Evolutionary conservation across 2,329 filamentous ascomycete species (phyloP).

Genomic region (Aspergillus persii): DNA sequence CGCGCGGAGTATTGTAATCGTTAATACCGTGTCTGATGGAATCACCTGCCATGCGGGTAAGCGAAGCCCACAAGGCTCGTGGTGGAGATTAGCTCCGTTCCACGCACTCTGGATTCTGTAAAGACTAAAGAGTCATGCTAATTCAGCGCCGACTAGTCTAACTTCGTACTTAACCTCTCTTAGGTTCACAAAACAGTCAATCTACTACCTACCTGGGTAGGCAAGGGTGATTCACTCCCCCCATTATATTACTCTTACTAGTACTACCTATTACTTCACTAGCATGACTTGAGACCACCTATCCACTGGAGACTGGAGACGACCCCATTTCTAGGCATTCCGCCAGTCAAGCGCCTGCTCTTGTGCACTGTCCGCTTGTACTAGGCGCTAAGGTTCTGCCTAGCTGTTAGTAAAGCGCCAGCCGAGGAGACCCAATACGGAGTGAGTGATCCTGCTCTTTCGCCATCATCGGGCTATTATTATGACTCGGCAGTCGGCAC

Average conservation of each 20-base stretch:
- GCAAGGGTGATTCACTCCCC: neutral
- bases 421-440: neutral
- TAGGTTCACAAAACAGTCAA: neutral
- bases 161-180: neutral
- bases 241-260: neutral
- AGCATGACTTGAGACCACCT: neutral
- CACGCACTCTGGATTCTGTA: no score
- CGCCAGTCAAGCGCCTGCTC: constrained; percentile 5
- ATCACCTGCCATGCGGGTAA: constrained; percentile 12
- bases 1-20: no score
- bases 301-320: neutral
- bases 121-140: no score
- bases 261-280: neutral
- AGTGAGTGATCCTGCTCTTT: neutral
- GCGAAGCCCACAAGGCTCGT: neutral
- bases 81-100: neutral
- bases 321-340: neutral
- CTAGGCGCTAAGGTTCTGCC: neutral
- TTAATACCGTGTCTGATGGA: neutral
- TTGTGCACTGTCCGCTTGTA: constrained; percentile 16
- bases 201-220: neutral
- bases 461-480: neutral
- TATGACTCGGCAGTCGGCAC: neutral
- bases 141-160: no score
- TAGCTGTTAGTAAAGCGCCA: neutral